phyloP scores from a whole-genome alignment of 1,284 basidiomycete species.

The Ustilago shanxiensis region DNA sequence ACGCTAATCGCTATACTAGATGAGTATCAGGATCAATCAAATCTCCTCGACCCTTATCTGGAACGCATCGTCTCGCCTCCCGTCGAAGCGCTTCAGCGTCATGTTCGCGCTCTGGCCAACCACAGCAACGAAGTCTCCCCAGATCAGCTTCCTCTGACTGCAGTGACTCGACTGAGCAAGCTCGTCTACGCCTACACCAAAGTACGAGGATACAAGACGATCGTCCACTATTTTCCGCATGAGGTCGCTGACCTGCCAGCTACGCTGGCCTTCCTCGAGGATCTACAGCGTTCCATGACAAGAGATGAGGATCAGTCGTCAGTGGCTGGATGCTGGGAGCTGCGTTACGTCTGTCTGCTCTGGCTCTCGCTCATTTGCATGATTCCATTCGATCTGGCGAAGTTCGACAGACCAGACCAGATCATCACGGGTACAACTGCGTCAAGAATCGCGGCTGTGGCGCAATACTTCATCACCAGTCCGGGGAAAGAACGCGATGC shows the following conservation, averaged over 20 bases:
- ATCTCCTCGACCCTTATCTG: constrained; percentile 95
- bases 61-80: constrained; percentile 84
- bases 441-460: constrained; percentile 75
- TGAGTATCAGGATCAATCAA: constrained; percentile 87
- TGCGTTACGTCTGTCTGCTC: constrained; percentile 85
- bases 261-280: constrained; percentile 78
- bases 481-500: constrained; percentile 86
- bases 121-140: not conserved
- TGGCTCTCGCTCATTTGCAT: constrained; percentile 95
- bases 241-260: constrained; percentile 84
- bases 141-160: not conserved
- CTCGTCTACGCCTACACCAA: constrained; percentile 88
- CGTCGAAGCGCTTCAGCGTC: constrained; percentile 71
- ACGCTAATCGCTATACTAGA: constrained; percentile 73
- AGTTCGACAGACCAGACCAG: constrained; percentile 78
- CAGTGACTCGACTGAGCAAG: constrained; percentile 46
- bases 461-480: constrained; percentile 76
- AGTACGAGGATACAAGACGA: constrained; percentile 89
- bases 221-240: constrained; percentile 91
- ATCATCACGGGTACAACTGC: constrained; percentile 71
- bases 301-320: not conserved
- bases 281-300: constrained; percentile 59
- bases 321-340: constrained; percentile 76
- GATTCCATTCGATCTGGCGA: constrained; percentile 89
- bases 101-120: constrained; percentile 21